phyloP scores from a whole-genome alignment of 768 basidiomycete genomes.

The Lactarius akahatsu region DNA sequence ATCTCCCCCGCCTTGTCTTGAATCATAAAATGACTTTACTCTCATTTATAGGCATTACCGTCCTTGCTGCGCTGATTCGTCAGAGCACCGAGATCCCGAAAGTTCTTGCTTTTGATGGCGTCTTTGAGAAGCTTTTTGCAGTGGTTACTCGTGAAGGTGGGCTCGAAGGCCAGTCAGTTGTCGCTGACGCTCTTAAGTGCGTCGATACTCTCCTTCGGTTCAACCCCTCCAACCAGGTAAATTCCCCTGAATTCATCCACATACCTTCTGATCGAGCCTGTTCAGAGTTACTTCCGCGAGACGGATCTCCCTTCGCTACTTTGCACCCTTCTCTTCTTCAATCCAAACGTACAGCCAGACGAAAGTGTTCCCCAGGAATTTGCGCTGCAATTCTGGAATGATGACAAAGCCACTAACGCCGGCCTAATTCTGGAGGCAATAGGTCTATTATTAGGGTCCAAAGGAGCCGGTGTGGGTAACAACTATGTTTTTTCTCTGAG shows the following conservation, averaged over 20 bases:
- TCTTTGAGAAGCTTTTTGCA: conserved; percentile 92
- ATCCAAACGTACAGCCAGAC: conserved; percentile 55
- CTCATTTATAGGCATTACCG: conserved; percentile 67
- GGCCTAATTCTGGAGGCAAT: conserved; percentile 79
- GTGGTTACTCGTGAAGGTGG: conserved; percentile 88
- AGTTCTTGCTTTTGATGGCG: conserved; percentile 93
- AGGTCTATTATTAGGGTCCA: conserved; percentile 78
- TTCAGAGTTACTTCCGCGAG: conserved; percentile 94
- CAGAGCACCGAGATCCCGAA: conserved; percentile 96
- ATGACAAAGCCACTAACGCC: conserved; percentile 82
- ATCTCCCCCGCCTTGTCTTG: not conserved
- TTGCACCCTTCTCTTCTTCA: conserved; percentile 69
- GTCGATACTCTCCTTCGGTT: conserved; percentile 86
- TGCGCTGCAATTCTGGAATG: conserved; percentile 94
- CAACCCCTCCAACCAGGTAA: conserved; percentile 92
- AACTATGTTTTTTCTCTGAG: not conserved
- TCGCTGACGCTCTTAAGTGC: conserved; percentile 82
- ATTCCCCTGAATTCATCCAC: conserved; percentile 23
- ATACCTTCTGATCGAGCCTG: conserved; percentile 27
- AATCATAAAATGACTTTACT: conserved; percentile 9
- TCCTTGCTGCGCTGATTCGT: conserved; percentile 76
- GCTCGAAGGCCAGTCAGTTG: conserved; percentile 83
- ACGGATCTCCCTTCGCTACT: conserved; percentile 69
- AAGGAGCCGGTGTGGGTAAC: conserved; percentile 58
- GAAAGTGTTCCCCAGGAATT: conserved; percentile 80